Percentiles rank a stretch among this genome's conserved stretches.
These are phyloP conservation scores for Tylopilus orsonianus DNA, from an alignment of 1,284 basidiomycete species.

Conservation along the genomic window DNA sequence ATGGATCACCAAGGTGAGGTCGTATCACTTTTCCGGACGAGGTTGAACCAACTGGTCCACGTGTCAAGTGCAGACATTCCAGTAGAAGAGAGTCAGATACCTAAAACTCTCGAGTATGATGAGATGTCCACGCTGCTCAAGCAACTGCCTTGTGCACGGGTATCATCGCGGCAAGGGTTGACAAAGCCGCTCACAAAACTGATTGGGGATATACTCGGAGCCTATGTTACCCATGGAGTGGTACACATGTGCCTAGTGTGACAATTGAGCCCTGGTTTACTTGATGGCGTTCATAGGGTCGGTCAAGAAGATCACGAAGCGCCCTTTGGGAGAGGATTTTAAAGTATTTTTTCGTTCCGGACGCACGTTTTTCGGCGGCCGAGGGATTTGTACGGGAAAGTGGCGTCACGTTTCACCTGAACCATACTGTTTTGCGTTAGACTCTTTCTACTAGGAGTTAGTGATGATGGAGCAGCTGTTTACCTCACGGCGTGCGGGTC, in stretches of 20 bases:
- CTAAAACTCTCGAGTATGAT: constrained; percentile 62
- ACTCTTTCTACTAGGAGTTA: constrained; percentile 79
- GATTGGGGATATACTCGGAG: constrained; percentile 43
- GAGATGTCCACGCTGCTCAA: constrained; percentile 67
- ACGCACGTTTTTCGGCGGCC: constrained; percentile 82
- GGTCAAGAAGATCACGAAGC: constrained; percentile 81
- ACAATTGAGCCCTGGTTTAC: constrained; percentile 14
- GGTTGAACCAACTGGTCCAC: not conserved
- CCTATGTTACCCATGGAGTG: constrained; percentile 79
- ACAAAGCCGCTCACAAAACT: constrained; percentile 64
- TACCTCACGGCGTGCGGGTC: constrained; percentile 61
- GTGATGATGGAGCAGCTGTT: constrained; percentile 49
- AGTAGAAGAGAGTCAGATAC: constrained; percentile 57
- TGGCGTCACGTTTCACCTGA: constrained; percentile 1
- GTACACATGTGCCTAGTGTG: constrained; percentile 52
- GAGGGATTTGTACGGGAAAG: constrained; percentile 84
- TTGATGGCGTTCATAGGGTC: constrained; percentile 48
- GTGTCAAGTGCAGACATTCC: constrained; percentile 67
- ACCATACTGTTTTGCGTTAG: constrained; percentile 33
- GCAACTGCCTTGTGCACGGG: constrained; percentile 51
- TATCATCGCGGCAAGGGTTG: constrained; percentile 55
- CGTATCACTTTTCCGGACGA: not conserved
- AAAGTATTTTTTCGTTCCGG: constrained; percentile 58
- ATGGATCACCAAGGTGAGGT: constrained; percentile 73
- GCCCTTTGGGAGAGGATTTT: constrained; percentile 73